phyloP scores from a whole-genome alignment of 2,329 filamentous ascomycete genomes.

The Stagonosporopsis rhizophila region DNA sequence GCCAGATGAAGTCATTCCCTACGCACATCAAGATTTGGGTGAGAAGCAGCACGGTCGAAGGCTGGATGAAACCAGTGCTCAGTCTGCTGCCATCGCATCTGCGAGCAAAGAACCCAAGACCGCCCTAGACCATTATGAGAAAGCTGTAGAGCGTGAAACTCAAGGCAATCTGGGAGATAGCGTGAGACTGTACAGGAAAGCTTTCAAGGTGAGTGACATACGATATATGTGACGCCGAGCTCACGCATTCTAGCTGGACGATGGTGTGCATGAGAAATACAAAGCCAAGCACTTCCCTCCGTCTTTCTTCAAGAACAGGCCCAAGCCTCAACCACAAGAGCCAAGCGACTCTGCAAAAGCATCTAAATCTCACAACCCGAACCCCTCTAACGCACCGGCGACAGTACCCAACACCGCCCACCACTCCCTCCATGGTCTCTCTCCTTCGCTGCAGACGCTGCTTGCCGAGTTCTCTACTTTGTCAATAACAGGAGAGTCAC shows the following conservation, averaged over 20 bases:
- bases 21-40: conserved; percentile 55
- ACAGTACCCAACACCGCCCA: conserved; percentile 64
- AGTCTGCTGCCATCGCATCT: conserved; percentile 37
- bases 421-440: conserved; percentile 62
- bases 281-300: conserved; percentile 89
- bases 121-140: conserved; percentile 91
- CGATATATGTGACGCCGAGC: neutral
- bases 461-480: conserved; percentile 77
- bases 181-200: conserved; percentile 83
- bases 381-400: conserved; percentile 58
- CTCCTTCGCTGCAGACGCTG: conserved; percentile 69
- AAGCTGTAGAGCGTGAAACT: conserved; percentile 85
- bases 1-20: conserved; percentile 51
- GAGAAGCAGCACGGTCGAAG: conserved; percentile 55
- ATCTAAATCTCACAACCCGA: conserved; percentile 51
- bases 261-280: conserved; percentile 82
- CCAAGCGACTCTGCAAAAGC: conserved; percentile 15
- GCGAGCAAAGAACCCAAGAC: conserved; percentile 66
- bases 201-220: conserved; percentile 72
- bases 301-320: conserved; percentile 54
- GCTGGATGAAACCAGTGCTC: conserved; percentile 52
- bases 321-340: conserved; percentile 17
- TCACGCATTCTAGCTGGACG: conserved; percentile 70
- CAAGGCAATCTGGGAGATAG: conserved; percentile 89
- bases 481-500: conserved; percentile 70